Evolutionary conservation across 306 rosid genomes (phyloP).

Genomic region (Acacia acuminata): DNA sequence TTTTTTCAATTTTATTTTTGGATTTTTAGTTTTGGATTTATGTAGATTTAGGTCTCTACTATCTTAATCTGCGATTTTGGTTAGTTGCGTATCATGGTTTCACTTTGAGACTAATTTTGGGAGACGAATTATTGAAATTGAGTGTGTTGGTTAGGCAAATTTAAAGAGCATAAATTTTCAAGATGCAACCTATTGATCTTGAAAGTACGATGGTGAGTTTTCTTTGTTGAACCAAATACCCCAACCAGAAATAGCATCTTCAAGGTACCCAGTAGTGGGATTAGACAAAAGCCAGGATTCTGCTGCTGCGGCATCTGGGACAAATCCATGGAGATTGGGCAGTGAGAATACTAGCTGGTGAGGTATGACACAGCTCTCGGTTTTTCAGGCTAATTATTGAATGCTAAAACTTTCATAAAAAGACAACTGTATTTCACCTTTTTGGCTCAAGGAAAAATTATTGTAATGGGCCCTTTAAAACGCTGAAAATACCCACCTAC

Average conservation of each 20-base stretch:
- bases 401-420: slow-evolving; percentile 28
- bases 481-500: slow-evolving; percentile 50
- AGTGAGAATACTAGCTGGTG: slow-evolving; percentile 34
- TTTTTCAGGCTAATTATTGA: slow-evolving; percentile 26
- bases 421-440: slow-evolving; percentile 39
- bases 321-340: slow-evolving; percentile 44
- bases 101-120: too few species aligned
- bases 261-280: slow-evolving; percentile 51
- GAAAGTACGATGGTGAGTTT: slow-evolving; percentile 32
- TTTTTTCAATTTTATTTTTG: too few species aligned
- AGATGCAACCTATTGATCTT: slow-evolving; percentile 36
- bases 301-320: slow-evolving; percentile 23
- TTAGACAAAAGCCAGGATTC: slow-evolving; percentile 45
- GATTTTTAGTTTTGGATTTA: too few species aligned
- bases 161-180: slow-evolving; percentile 13
- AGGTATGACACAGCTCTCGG: slow-evolving; percentile 15
- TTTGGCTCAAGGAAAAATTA: slow-evolving; percentile 31
- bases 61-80: too few species aligned
- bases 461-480: slow-evolving; percentile 43
- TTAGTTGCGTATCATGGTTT: too few species aligned
- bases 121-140: too few species aligned
- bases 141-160: not conserved
- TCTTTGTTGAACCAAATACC: slow-evolving; percentile 46
- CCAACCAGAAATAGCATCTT: slow-evolving; percentile 53
- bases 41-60: too few species aligned